A percentile compares a stretch with the other conserved stretches of the same genome.
Conservation (phyloP, 2,329 filamentous ascomycete genomes). For the Fusarium fracticaudum region DNA sequence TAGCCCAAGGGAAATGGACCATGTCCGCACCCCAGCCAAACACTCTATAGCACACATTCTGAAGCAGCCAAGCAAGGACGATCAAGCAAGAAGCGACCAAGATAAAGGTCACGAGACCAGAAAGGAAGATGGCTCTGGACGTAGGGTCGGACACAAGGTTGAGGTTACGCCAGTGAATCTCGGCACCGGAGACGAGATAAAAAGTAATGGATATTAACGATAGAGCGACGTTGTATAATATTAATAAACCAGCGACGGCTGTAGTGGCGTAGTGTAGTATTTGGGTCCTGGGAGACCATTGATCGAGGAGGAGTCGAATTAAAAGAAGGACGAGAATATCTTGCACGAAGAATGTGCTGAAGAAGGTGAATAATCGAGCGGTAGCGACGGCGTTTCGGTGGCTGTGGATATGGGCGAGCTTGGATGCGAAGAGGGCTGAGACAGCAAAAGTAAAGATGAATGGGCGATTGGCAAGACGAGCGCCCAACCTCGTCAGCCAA, state of each 20-base stretch:
- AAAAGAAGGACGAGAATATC: conserved; percentile 46
- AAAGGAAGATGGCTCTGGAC: conserved; percentile 47
- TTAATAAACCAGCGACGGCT: conserved; percentile 26
- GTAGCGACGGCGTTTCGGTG: conserved; percentile 45
- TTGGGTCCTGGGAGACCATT: conserved; percentile 19
- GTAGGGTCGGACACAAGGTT: conserved; percentile 46
- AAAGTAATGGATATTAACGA: conserved; percentile 45
- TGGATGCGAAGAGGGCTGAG: conserved; percentile 45
- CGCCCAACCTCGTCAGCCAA: background rate
- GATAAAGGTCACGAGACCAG: conserved; percentile 44
- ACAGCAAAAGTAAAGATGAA: conserved; percentile 47
- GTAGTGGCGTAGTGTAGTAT: conserved; percentile 19
- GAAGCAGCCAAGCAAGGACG: conserved; percentile 36
- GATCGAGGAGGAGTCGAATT: conserved; percentile 46
- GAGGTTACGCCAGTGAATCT: conserved; percentile 50
- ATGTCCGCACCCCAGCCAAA: conserved; percentile 44
- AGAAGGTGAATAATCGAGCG: conserved; percentile 42
- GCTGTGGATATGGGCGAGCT: conserved; percentile 46
- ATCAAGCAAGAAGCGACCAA: conserved; percentile 33
- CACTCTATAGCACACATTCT: conserved; percentile 39
- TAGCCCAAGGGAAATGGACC: conserved; percentile 40
- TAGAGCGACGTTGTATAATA: conserved; percentile 37
- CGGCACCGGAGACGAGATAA: conserved; percentile 46
- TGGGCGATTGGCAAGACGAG: conserved; percentile 43
- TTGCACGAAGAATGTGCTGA: conserved; percentile 49